Base-by-base conservation (phyloP, 2,329 filamentous ascomycete species). In the Paramyrothecium roridum region DNA sequence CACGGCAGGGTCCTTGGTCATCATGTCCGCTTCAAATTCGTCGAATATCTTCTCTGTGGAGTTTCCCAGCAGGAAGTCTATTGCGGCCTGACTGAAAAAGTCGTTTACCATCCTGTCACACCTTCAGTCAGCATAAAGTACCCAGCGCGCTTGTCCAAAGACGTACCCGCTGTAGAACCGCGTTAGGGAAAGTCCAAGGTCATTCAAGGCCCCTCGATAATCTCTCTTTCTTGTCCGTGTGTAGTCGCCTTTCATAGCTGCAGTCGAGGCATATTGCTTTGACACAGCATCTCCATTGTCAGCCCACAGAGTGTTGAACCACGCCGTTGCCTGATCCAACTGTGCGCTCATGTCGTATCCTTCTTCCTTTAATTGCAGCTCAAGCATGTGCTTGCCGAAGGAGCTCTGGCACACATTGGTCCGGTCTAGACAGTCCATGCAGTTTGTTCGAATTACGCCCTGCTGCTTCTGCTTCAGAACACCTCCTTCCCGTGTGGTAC, bases 231-330 rank as follows among this genome's bases (percentile, higher is more conserved):
- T 83, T 3, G 93, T 97, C 48, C 95, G 84, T 1, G 95, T 99
- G 67, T 93, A 99, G 70, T 99, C 95, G 10, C 95, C 95, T 69
- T 99, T 99, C 73, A 99, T 85, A 0, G 95, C 95, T 2, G 92
- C 91, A 0, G 95, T 98, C 11, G 92, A 96, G 1, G 95, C 92
- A 70, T 99, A 99, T 70, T 97, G 93, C 62, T 93, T 92, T 0
- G 91, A 96, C 54, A 98, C 91, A 0, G 93, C 91, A 70, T 99
- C 95, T 16, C 95, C 95, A 62, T 99, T 99, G 69, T 99, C 95
- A 0, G 95, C 95, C 93, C 95, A 99, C 0, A 98, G 78, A 0
- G 85, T 92, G 71, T 99, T 98, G 76, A 98, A 98, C 92, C 93
- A 98, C 48, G 86, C 82, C 6, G 90, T 96, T 54, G 87, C 85